These are phyloP conservation scores for Globisporangium spinosum DNA, from an alignment of 352 stramenopile species.

Conservation along the genomic window DNA sequence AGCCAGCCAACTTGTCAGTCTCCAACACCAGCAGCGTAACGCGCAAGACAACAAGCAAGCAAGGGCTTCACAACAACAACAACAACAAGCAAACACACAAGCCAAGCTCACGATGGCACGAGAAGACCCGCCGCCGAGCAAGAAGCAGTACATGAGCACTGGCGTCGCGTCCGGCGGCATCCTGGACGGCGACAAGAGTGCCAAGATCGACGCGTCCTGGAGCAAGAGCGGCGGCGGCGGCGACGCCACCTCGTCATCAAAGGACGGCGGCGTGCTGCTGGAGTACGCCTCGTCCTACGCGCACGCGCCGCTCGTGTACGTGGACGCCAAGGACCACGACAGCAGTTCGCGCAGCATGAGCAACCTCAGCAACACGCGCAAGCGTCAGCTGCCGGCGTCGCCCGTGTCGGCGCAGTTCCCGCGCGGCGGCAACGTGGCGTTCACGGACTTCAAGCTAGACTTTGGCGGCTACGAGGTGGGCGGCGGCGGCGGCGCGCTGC, in stretches of 20 bases:
- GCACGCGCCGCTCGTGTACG: conserved; percentile 21
- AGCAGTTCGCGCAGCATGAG: conserved; percentile 30
- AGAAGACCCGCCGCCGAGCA: conserved; percentile 10
- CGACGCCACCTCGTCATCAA: neutral
- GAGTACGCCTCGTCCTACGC: conserved; percentile 13
- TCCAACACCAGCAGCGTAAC: neutral
- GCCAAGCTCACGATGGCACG: conserved; percentile 3
- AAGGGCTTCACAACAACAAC: neutral
- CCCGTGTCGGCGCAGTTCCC: conserved; percentile 16
- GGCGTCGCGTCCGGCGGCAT: neutral
- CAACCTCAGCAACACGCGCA: conserved; percentile 31
- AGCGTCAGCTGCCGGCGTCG: conserved; percentile 25
- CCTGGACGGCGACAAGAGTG: conserved; percentile 1
- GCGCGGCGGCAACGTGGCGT: conserved; percentile 18
- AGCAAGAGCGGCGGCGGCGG: conserved; percentile 8
- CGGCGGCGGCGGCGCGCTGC: conserved; percentile 13
- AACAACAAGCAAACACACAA: conserved; percentile 5
- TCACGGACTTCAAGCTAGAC: conserved; percentile 61
- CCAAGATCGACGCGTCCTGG: conserved; percentile 4
- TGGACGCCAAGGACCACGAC: conserved; percentile 11
- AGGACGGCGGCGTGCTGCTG: conserved; percentile 1
- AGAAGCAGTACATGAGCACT: conserved; percentile 11
- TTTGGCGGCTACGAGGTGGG: conserved; percentile 50
- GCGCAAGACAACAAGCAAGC: neutral
- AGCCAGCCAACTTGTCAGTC: neutral